These are phyloP conservation scores for Phytophthora fragariae DNA, from an alignment of 352 stramenopile species.

Conservation along the genomic window DNA sequence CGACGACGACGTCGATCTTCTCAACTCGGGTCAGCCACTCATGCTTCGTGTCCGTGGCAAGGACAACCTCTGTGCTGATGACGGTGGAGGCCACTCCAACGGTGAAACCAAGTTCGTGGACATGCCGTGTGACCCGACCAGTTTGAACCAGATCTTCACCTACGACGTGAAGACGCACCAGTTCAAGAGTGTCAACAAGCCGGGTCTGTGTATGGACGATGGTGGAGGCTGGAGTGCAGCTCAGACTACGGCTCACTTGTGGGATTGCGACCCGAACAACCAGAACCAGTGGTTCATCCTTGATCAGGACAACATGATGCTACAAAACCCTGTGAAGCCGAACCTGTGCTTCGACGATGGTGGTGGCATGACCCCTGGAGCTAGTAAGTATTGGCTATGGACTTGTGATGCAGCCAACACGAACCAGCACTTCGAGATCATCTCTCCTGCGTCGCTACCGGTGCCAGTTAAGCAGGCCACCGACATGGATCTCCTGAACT, in stretches of 20 bases:
- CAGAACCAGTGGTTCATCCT: conserved; percentile 39
- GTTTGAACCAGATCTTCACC: conserved; percentile 36
- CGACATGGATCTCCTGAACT: conserved; percentile 9
- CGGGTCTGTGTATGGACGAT: conserved; percentile 42
- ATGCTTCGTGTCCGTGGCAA: conserved; percentile 17
- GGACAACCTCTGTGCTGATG: conserved; percentile 36
- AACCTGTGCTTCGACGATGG: conserved; percentile 38
- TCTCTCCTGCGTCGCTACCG: conserved; percentile 12
- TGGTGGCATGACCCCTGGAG: background rate
- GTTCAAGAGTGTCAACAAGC: conserved; percentile 37
- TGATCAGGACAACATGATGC: conserved; percentile 21
- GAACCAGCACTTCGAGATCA: conserved; percentile 40
- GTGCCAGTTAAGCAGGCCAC: background rate
- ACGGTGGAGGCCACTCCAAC: conserved; percentile 19
- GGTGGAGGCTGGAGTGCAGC: conserved; percentile 19
- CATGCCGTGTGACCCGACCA: conserved; percentile 28
- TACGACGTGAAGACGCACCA: conserved; percentile 32
- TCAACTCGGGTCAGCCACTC: background rate
- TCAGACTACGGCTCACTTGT: conserved; percentile 9
- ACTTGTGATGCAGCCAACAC: conserved; percentile 19
- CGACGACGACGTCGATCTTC: background rate
- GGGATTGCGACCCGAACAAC: conserved; percentile 31
- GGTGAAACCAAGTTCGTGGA: conserved; percentile 15
- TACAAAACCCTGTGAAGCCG: conserved; percentile 32
- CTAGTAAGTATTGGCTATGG: conserved; percentile 2